These are phyloP conservation scores for Rhododendron simsii DNA, from an alignment of 148 eudicot genomes.

Conservation along the genomic window DNA sequence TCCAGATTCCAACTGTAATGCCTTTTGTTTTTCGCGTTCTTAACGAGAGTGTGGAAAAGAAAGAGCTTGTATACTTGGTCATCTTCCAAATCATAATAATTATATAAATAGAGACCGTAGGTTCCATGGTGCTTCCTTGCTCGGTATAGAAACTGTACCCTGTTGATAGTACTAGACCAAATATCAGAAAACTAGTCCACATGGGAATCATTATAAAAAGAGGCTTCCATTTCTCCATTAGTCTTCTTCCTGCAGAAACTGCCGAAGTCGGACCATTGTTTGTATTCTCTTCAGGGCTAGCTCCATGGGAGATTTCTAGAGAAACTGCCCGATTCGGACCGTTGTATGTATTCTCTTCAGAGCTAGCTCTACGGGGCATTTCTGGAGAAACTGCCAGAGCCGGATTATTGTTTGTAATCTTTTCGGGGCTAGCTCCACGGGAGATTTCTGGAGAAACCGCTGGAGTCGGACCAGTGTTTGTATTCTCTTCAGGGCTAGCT, in stretches of 20 bases:
- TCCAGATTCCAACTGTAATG: background rate
- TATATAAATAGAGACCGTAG: background rate
- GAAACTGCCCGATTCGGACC: no score
- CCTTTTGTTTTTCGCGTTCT: no score
- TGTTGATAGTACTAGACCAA: background rate
- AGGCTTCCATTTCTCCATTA: background rate
- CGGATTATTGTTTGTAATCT: background rate
- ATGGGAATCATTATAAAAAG: background rate
- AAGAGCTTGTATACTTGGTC: background rate
- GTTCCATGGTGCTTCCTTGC: background rate
- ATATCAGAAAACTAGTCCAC: background rate
- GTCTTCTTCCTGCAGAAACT: background rate
- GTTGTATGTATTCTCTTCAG: no score
- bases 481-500: background rate
- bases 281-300: background rate
- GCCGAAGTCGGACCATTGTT: background rate
- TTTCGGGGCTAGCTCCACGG: no score
- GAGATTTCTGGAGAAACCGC: background rate
- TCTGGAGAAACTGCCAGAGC: background rate
- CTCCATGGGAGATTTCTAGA: background rate
- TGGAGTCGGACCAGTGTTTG: no score
- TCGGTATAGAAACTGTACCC: background rate
- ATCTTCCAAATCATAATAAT: background rate
- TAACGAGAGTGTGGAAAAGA: no score
- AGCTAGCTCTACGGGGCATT: background rate